phyloP scores from a whole-genome alignment of 495 filamentous ascomycete species.

The Penicillium nucicola region DNA sequence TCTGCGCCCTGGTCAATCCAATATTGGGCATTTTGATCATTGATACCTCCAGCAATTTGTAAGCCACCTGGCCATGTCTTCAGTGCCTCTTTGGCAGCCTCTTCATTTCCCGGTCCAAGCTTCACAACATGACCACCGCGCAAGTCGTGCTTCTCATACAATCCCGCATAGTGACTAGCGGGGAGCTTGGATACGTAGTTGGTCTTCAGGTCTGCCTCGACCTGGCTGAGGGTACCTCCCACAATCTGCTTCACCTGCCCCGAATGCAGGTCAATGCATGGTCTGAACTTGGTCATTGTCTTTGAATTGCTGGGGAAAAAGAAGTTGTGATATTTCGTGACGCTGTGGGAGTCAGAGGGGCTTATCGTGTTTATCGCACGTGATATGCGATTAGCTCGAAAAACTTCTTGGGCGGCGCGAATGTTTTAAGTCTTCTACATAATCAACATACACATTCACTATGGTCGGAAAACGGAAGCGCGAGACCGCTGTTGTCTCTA shows the following conservation, averaged over 20 bases:
- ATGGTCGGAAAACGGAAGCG: slow-evolving; percentile 41
- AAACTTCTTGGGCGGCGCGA: slow-evolving; percentile 11
- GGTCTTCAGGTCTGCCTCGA: slow-evolving; percentile 67
- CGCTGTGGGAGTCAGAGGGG: slow-evolving; percentile 25
- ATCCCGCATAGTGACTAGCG: slow-evolving; percentile 69
- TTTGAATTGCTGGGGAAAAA: slow-evolving; percentile 4
- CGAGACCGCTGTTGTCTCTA: slow-evolving; percentile 33
- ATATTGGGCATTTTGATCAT: slow-evolving; percentile 70
- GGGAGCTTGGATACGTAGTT: slow-evolving; percentile 86
- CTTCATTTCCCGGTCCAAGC: slow-evolving; percentile 83
- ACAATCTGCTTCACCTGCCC: slow-evolving; percentile 98
- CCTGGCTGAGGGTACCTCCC: slow-evolving; percentile 78
- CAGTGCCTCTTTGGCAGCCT: slow-evolving; percentile 73
- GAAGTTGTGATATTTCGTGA: background rate
- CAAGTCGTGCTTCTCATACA: slow-evolving; percentile 73
- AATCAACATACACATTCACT: slow-evolving; percentile 7
- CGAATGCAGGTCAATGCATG: slow-evolving; percentile 95
- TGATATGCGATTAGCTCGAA: slow-evolving; percentile 24
- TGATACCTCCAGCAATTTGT: slow-evolving; percentile 92
- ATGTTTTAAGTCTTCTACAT: background rate
- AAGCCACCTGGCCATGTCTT: slow-evolving; percentile 69
- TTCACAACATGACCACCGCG: slow-evolving; percentile 91
- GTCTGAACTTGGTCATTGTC: slow-evolving; percentile 88
- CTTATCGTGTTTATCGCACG: slow-evolving; percentile 43
- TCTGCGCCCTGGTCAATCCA: slow-evolving; percentile 89